These are phyloP conservation scores for Poronia punctata DNA, from an alignment of 495 filamentous ascomycete genomes.

Conservation along the genomic window DNA sequence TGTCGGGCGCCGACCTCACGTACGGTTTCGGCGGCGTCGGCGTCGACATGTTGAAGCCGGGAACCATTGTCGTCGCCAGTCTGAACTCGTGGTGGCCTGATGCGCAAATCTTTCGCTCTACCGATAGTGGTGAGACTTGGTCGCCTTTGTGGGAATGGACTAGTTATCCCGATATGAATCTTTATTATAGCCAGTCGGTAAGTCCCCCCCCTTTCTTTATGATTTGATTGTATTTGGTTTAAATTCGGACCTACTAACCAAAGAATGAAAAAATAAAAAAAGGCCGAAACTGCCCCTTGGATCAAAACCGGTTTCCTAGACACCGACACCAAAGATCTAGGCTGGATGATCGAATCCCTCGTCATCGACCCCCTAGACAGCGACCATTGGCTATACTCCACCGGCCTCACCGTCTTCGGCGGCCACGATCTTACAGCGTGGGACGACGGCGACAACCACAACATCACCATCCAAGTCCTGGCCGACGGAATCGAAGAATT, in stretches of 20 bases:
- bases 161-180: slow-evolving; percentile 38
- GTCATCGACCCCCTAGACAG: slow-evolving; percentile 54
- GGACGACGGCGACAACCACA: slow-evolving; percentile 24
- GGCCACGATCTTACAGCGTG: slow-evolving; percentile 44
- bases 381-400: slow-evolving; percentile 54
- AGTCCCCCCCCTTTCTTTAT: slow-evolving; percentile 25
- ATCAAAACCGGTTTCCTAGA: slow-evolving; percentile 40
- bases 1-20: slow-evolving; percentile 31
- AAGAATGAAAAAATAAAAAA: slow-evolving; percentile 14
- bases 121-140: slow-evolving; percentile 48
- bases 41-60: slow-evolving; percentile 47
- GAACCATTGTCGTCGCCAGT: slow-evolving; percentile 48
- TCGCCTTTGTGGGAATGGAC: slow-evolving; percentile 46
- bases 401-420: slow-evolving; percentile 50
- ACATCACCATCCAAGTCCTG: slow-evolving; percentile 43
- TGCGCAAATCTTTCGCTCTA: slow-evolving; percentile 47
- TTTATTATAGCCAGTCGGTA: slow-evolving; percentile 37
- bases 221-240: too few species aligned
- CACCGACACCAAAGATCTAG: slow-evolving; percentile 43
- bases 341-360: slow-evolving; percentile 59
- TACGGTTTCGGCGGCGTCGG: slow-evolving; percentile 52
- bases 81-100: slow-evolving; percentile 57
- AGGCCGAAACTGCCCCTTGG: slow-evolving; percentile 42
- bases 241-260: slow-evolving; percentile 24
- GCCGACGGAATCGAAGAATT: slow-evolving; percentile 57